Evolutionary conservation across 2,329 filamentous ascomycete species (phyloP), one percentile per base, ranked within the genome.

Genomic region (Davidsoniella australis): DNA sequence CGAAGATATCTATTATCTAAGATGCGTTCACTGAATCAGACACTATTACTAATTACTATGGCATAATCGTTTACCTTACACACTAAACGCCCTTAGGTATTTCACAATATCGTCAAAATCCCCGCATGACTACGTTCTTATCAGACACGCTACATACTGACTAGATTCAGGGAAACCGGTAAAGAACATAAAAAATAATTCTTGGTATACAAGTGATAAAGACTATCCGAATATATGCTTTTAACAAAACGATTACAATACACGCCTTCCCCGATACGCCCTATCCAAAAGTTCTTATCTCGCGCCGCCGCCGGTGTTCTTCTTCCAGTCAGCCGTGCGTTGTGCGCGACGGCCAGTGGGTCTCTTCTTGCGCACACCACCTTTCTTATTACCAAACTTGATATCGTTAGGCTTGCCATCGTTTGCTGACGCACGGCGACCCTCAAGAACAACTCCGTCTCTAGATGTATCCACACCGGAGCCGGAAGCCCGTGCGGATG

Each of bases 381-480:
- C 65, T 59, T 72, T 76, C 57, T 74, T 75, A 55, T 75, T 75
- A 9, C 73, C 71, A 36, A 80, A 63, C 61, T 72, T 80, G 54
- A 76, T 61, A 57, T 76, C 76, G 62, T 67, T 80, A 39, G 76
- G 76, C 57, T 70, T 78, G 4, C 75, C 80, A 53, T 80, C 76
- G 51, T 71, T 80, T 29, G 72, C 66, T 49, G 74, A 84, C 8
- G 85, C 85, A 48, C 85, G 73, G 55, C 81, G 78, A 0, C 85
- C 85, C 62, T 93, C 85, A 57, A 89, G 88, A n/a, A 88, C 74
- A 14, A 71, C 68, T 20, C n/a, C 16, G 62, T 87, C 81, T 0
- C 38, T 53, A 56, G 41, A 53, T 55, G 37, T 53, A 12, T 40
- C 39, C n/a, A 39, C 45, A 36, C 45, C 49, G 4, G 45, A 47